Percentiles rank a stretch among this genome's conserved stretches.
These are phyloP conservation scores for Umbellularia californica DNA, from an alignment of 164 flowering plant species.

Conservation along the genomic window DNA sequence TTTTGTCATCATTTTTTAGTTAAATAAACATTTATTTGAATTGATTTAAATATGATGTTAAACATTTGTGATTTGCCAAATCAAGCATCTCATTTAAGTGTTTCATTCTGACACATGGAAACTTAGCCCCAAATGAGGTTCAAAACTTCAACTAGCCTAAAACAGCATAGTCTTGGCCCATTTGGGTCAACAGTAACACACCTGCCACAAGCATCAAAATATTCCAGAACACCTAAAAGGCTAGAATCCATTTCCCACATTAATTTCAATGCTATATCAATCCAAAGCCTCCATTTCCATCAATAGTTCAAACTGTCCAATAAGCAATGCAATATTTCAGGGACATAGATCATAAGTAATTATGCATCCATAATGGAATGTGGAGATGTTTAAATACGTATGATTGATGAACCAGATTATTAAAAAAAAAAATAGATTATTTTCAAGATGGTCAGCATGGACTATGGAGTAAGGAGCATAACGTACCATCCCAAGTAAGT, in stretches of 20 bases:
- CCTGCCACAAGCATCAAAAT: background rate
- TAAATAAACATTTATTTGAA: too few relatives aligned
- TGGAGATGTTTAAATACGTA: background rate
- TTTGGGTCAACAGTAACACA: background rate
- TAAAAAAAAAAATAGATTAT: background rate
- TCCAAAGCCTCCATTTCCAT: background rate
- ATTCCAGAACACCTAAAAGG: background rate
- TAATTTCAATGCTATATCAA: background rate
- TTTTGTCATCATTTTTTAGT: too few relatives aligned
- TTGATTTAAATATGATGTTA: too few relatives aligned
- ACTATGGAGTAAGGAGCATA: background rate
- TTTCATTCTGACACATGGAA: too few relatives aligned
- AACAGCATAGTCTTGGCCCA: background rate
- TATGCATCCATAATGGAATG: background rate
- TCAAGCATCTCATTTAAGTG: too few relatives aligned
- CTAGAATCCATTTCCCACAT: too few relatives aligned
- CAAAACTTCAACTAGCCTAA: background rate
- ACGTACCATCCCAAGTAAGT: constrained; percentile 89
- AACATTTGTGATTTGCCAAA: too few relatives aligned
- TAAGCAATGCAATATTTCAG: background rate
- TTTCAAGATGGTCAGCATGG: background rate
- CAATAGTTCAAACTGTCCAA: background rate
- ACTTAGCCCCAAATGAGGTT: background rate
- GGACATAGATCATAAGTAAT: background rate
- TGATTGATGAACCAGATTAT: background rate